Evolutionary conservation across 208 protist species (phyloP).

Genomic region (Kentomonas sorsogonicus): DNA sequence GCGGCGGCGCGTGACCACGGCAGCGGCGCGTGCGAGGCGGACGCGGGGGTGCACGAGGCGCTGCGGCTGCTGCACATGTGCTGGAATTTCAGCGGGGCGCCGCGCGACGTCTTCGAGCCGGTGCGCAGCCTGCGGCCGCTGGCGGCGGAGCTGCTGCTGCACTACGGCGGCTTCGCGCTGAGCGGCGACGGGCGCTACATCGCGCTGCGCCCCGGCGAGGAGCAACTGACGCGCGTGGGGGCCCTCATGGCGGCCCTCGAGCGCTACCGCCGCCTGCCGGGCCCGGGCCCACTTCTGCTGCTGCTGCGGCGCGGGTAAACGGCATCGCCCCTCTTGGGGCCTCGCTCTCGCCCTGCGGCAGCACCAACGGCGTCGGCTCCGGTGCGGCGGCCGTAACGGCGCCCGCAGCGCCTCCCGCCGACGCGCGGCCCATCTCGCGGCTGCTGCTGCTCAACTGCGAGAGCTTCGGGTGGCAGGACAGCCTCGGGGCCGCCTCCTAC

Average conservation of each 20-base stretch:
- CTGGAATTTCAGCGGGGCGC: constrained; percentile 45
- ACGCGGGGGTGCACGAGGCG: constrained; percentile 35
- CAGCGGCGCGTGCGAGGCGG: too few relatives aligned
- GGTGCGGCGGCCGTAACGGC: too few relatives aligned
- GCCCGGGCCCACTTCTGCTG: too few relatives aligned
- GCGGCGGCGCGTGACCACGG: too few relatives aligned
- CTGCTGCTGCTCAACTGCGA: constrained; percentile 64
- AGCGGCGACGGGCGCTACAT: constrained; percentile 41
- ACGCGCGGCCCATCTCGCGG: constrained; percentile 19
- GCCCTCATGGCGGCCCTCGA: constrained; percentile 42
- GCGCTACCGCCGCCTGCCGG: constrained; percentile 14
- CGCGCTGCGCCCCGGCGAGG: constrained; percentile 39
- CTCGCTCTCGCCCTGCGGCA: too few relatives aligned
- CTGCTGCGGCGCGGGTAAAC: too few relatives aligned
- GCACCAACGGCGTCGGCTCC: too few relatives aligned
- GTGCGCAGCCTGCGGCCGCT: constrained; percentile 33
- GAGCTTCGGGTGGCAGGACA: constrained; percentile 55
- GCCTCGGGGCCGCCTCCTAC: constrained; percentile 39
- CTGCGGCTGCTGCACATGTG: constrained; percentile 42
- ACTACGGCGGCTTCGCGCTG: constrained; percentile 41
- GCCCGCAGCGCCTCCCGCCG: neutral
- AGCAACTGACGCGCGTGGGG: constrained; percentile 56
- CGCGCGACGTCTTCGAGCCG: constrained; percentile 63
- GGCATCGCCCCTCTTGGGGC: too few relatives aligned
- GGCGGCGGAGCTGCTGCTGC: constrained; percentile 44